These are phyloP conservation scores for Backusella sp. DNA, from an alignment of 192 early-diverging fungal genomes.

Conservation along the genomic window DNA sequence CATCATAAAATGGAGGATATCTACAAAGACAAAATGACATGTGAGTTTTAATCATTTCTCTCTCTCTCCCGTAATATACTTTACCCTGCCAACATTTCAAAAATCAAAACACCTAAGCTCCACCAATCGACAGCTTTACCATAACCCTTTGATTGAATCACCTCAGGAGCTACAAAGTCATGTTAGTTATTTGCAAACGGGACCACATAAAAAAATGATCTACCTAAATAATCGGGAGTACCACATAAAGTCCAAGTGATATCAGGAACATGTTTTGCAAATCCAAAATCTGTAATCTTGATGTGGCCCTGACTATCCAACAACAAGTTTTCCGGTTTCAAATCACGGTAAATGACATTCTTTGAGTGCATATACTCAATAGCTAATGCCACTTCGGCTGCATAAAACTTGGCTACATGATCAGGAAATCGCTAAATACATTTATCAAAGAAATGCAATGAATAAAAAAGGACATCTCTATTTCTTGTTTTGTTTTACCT, in stretches of 20 bases:
- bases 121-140: constrained; percentile 96
- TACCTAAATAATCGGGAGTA: constrained; percentile 70
- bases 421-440: constrained; percentile 61
- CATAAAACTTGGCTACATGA: constrained; percentile 74
- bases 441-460: background rate
- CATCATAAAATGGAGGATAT: constrained; percentile 91
- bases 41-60: background rate
- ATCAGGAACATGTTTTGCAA: constrained; percentile 81
- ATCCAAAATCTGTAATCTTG: constrained; percentile 87
- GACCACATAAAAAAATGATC: background rate
- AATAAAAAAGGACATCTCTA: background rate
- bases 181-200: background rate
- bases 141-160: constrained; percentile 92
- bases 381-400: constrained; percentile 70
- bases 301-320: constrained; percentile 77
- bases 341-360: constrained; percentile 76
- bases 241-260: constrained; percentile 87
- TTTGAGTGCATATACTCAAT: constrained; percentile 81
- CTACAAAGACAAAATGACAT: constrained; percentile 18
- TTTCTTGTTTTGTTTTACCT: constrained; percentile 27
- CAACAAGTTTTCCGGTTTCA: constrained; percentile 81
- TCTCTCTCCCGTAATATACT: background rate
- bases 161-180: constrained; percentile 63
- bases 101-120: constrained; percentile 90
- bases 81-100: constrained; percentile 91